These are phyloP conservation scores for Acacia pycnantha DNA, from an alignment of 331 rosid species.

Conservation along the genomic window DNA sequence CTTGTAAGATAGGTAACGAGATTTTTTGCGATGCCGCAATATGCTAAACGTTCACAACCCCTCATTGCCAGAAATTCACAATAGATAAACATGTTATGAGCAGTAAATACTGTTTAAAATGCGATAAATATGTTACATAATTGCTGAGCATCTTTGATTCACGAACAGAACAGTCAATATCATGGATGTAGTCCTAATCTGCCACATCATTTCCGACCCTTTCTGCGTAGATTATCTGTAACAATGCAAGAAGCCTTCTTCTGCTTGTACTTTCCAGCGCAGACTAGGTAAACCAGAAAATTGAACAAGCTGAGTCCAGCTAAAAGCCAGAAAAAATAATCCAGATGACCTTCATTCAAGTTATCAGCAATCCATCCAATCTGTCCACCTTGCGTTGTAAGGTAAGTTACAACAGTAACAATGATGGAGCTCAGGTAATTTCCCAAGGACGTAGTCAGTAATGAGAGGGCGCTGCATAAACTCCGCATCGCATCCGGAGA, in stretches of 20 bases:
- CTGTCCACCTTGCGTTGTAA: constrained; percentile 59
- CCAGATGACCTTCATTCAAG: constrained; percentile 78
- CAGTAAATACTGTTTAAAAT: neutral
- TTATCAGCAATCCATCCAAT: constrained; percentile 88
- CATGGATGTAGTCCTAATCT: neutral
- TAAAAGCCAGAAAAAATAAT: constrained; percentile 82
- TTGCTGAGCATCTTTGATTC: constrained; percentile 13
- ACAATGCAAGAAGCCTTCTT: constrained; percentile 51
- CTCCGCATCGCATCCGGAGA: constrained; percentile 97
- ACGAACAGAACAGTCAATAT: constrained; percentile 16
- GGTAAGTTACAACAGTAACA: constrained; percentile 72
- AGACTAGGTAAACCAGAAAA: constrained; percentile 56
- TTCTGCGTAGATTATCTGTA: neutral
- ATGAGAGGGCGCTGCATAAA: constrained; percentile 85
- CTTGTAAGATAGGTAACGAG: constrained; percentile 85
- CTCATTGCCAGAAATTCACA: constrained; percentile 65
- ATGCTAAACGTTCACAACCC: constrained; percentile 94
- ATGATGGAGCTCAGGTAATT: constrained; percentile 82
- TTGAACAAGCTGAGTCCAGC: constrained; percentile 81
- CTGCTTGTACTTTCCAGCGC: constrained; percentile 51
- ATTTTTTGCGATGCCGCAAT: constrained; percentile 85
- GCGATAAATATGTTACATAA: neutral
- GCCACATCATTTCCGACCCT: neutral
- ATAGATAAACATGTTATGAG: neutral
- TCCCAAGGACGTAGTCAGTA: constrained; percentile 68